Evolutionary conservation across 1,284 basidiomycete species (phyloP).

Genomic region (Tetrapyrgos nigripes): DNA sequence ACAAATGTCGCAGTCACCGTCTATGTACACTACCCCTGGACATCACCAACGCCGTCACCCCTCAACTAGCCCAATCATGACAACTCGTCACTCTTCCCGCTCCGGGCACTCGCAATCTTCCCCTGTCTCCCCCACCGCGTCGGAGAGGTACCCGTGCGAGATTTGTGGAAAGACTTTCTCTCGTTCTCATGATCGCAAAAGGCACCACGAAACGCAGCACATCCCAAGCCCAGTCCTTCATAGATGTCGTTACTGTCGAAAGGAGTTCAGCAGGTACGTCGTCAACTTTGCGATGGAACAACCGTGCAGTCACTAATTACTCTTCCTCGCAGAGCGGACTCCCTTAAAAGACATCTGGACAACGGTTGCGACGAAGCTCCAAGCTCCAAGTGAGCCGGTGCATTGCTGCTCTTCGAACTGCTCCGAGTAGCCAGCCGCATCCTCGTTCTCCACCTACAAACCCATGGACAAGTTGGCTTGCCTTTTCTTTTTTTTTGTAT

Average conservation of each 20-base stretch:
- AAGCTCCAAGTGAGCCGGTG: background rate
- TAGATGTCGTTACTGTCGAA: slow-evolving; percentile 70
- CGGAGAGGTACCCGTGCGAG: slow-evolving; percentile 70
- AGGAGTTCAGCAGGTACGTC: slow-evolving; percentile 71
- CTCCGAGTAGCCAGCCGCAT: too few relatives aligned
- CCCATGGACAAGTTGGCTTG: too few relatives aligned
- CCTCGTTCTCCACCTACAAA: too few relatives aligned
- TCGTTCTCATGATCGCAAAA: slow-evolving; percentile 77
- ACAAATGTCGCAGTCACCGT: slow-evolving; percentile 35
- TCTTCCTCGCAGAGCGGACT: slow-evolving; percentile 41
- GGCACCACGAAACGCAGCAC: slow-evolving; percentile 80
- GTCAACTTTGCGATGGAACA: background rate
- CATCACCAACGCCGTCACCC: slow-evolving; percentile 45
- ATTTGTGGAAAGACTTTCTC: slow-evolving; percentile 79
- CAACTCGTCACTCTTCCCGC: slow-evolving; percentile 37
- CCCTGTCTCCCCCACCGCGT: slow-evolving; percentile 41
- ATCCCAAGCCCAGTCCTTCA: slow-evolving; percentile 63
- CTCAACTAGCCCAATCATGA: slow-evolving; percentile 34
- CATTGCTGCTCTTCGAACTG: too few relatives aligned
- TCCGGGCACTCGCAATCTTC: slow-evolving; percentile 39
- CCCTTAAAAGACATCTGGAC: slow-evolving; percentile 55
- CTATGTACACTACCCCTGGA: slow-evolving; percentile 38
- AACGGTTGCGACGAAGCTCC: slow-evolving; percentile 22
- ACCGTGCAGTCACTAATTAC: background rate
- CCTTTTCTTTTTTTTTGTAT: too few relatives aligned